Evolutionary conservation across 768 basidiomycete species (phyloP).

Genomic region (Boletus fagicola): DNA sequence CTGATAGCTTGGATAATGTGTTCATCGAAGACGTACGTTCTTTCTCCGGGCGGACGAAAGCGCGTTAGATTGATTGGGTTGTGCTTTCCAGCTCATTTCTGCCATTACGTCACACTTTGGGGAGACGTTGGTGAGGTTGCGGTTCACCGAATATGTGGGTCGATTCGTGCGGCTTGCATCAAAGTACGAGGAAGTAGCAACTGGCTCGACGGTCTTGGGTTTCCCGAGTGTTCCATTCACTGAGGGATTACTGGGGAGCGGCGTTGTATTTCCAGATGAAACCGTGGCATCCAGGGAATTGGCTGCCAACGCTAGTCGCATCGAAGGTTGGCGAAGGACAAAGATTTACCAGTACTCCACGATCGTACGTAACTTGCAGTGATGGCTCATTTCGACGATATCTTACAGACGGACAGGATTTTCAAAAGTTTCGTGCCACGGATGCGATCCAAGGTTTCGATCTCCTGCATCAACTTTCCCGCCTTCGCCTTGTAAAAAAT

Average conservation of each 20-base stretch:
- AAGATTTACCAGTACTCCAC: conserved; percentile 73
- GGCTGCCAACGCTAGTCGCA: conserved; percentile 70
- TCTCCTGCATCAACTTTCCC: conserved; percentile 78
- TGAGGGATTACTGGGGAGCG: conserved; percentile 63
- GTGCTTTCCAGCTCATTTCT: conserved; percentile 54
- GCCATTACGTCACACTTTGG: conserved; percentile 93
- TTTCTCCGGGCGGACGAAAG: background rate
- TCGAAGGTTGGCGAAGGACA: conserved; percentile 92
- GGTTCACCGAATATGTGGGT: conserved; percentile 85
- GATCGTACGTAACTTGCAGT: conserved; percentile 46
- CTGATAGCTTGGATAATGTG: conserved; percentile 69
- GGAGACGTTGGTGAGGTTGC: conserved; percentile 80
- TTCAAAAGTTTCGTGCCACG: conserved; percentile 49
- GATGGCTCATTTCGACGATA: background rate
- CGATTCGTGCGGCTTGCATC: conserved; percentile 90
- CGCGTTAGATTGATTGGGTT: background rate
- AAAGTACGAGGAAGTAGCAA: conserved; percentile 82
- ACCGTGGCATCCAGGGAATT: conserved; percentile 64
- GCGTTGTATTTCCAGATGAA: conserved; percentile 78
- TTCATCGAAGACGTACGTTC: conserved; percentile 90
- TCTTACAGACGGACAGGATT: conserved; percentile 53
- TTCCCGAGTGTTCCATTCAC: conserved; percentile 58
- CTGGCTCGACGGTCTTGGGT: conserved; percentile 73
- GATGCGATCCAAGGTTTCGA: conserved; percentile 79
- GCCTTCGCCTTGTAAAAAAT: conserved; percentile 70